A percentile compares a stretch with the other conserved stretches of the same genome.
These are phyloP conservation scores for Xylaria flabelliformis DNA, from an alignment of 495 filamentous ascomycete species.

Conservation along the genomic window DNA sequence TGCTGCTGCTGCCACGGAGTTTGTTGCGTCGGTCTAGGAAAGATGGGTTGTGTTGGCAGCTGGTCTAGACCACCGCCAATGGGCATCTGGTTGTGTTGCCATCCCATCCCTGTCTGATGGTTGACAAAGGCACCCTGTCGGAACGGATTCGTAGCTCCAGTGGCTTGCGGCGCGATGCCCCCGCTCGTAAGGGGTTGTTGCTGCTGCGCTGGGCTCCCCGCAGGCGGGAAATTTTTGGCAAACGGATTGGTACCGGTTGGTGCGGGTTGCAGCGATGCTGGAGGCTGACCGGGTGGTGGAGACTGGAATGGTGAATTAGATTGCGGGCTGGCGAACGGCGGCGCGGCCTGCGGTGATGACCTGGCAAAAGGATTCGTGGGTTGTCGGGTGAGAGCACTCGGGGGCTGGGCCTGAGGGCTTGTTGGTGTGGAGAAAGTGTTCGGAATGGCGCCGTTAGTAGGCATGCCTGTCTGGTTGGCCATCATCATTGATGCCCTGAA, in stretches of 20 bases:
- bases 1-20: slow-evolving; percentile 56
- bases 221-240: slow-evolving; percentile 55
- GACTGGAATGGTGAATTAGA: slow-evolving; percentile 58
- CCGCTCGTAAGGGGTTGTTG: slow-evolving; percentile 53
- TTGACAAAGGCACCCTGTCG: slow-evolving; percentile 86
- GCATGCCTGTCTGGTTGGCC: slow-evolving; percentile 55
- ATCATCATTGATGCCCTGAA: slow-evolving; percentile 87
- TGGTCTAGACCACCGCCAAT: slow-evolving; percentile 89
- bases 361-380: slow-evolving; percentile 88
- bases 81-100: slow-evolving; percentile 78
- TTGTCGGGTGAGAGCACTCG: slow-evolving; percentile 61
- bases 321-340: slow-evolving; percentile 52
- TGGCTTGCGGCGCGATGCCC: slow-evolving; percentile 65
- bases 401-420: slow-evolving; percentile 41
- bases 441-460: slow-evolving; percentile 35
- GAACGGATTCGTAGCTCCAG: slow-evolving; percentile 95
- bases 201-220: slow-evolving; percentile 29
- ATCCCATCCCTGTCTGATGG: slow-evolving; percentile 82
- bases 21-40: slow-evolving; percentile 75
- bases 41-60: slow-evolving; percentile 80
- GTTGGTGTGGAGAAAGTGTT: slow-evolving; percentile 34
- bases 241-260: slow-evolving; percentile 78
- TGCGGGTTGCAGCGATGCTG: slow-evolving; percentile 63
- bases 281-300: slow-evolving; percentile 54
- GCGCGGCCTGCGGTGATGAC: slow-evolving; percentile 54